Conservation (phyloP, 2,329 filamentous ascomycete species). For the Curvularia spicifera region DNA sequence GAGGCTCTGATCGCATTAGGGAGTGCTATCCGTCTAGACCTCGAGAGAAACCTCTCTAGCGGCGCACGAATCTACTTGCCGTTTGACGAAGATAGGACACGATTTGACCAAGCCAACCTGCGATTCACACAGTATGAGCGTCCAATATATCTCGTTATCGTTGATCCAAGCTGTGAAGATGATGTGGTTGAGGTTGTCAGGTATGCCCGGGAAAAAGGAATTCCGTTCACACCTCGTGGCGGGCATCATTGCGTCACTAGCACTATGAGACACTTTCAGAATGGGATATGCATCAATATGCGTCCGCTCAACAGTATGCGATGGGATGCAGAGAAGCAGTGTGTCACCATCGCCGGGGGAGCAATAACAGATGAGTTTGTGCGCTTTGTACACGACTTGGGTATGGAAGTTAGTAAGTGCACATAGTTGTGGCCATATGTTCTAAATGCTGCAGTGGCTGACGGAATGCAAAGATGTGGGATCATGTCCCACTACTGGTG, state of each 20-base stretch:
- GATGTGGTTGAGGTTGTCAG: constrained; percentile 9
- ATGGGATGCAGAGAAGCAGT: constrained; percentile 3
- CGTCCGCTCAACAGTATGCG: constrained; percentile 12
- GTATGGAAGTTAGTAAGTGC: constrained; percentile 17
- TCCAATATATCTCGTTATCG: constrained; percentile 10
- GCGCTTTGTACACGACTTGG: constrained; percentile 8
- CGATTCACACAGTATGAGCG: constrained; percentile 16
- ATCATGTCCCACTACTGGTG: constrained; percentile 13
- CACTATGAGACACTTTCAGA: constrained; percentile 9
- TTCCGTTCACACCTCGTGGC: constrained; percentile 13
- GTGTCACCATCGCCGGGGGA: constrained; percentile 5
- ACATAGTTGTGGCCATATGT: neutral
- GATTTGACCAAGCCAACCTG: constrained; percentile 9
- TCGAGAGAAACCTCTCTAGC: constrained; percentile 7
- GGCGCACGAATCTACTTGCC: constrained; percentile 1
- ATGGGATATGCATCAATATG: constrained; percentile 15
- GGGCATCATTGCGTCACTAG: constrained; percentile 12
- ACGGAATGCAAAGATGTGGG: constrained; percentile 5
- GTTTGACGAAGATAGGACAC: constrained; percentile 5
- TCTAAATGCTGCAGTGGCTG: neutral
- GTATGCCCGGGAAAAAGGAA: constrained; percentile 10
- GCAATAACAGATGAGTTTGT: constrained; percentile 13
- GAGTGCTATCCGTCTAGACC: constrained; percentile 9
- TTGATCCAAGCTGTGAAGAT: constrained; percentile 8
- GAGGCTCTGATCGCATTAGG: neutral